Conservation (phyloP, 805 yeast species). For the Kurtzmaniella fragi region DNA sequence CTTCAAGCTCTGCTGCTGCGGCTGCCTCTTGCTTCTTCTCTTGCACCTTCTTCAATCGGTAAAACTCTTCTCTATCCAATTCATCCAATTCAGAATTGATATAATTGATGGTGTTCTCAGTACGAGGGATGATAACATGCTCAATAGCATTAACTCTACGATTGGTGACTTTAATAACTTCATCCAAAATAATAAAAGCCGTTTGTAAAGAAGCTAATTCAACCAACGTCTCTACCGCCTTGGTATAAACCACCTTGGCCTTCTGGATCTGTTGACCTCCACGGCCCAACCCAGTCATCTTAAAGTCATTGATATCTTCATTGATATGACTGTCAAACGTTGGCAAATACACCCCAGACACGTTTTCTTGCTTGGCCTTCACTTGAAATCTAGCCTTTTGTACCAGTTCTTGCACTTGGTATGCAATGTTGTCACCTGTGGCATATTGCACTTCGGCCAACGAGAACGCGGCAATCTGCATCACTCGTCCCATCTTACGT, state of each 20-base stretch:
- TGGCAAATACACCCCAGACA: slow-evolving; percentile 91
- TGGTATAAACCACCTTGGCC: slow-evolving; percentile 89
- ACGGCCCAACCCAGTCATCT: slow-evolving; percentile 93
- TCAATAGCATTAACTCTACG: slow-evolving; percentile 98
- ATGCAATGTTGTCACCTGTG: slow-evolving; percentile 92
- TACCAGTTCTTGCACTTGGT: slow-evolving; percentile 93
- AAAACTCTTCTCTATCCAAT: slow-evolving; percentile 96
- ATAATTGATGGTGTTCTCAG: slow-evolving; percentile 88
- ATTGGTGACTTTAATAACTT: slow-evolving; percentile 95
- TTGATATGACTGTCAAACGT: slow-evolving; percentile 84
- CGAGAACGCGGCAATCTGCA: slow-evolving; percentile 98
- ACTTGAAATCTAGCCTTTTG: slow-evolving; percentile 88
- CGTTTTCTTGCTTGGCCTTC: slow-evolving; percentile 90
- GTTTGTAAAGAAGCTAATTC: slow-evolving; percentile 95
- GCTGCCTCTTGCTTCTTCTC: slow-evolving; percentile 84
- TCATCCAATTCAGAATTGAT: slow-evolving; percentile 96
- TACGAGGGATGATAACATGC: slow-evolving; percentile 95
- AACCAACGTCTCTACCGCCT: slow-evolving; percentile 94
- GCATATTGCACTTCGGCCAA: slow-evolving; percentile 97
- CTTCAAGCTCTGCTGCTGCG: slow-evolving; percentile 59
- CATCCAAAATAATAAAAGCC: slow-evolving; percentile 93
- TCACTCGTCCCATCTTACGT: slow-evolving; percentile 95
- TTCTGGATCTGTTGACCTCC: slow-evolving; percentile 98
- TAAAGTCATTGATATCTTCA: slow-evolving; percentile 86
- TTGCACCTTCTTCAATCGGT: slow-evolving; percentile 92